Base-by-base conservation (phyloP, 176 grass and related monocot genomes). In the Pontederia paniculata region DNA sequence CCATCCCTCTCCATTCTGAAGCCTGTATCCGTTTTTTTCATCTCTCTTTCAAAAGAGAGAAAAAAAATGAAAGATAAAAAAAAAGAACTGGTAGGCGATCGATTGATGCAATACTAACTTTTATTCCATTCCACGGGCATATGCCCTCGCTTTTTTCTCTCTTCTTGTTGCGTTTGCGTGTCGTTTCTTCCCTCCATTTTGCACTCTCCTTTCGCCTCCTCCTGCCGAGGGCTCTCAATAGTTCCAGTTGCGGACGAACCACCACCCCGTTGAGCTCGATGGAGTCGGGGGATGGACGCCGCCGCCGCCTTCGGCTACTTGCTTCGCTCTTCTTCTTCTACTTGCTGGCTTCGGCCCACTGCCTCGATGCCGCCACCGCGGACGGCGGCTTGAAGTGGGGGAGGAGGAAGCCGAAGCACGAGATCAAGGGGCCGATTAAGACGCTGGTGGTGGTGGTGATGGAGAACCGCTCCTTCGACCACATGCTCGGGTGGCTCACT, bases 361-460 rank as follows among this genome's bases (percentile, higher is more conserved):
- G 52, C 19, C 52, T 55, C n/a, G 52, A 55, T 10, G 52, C 52
- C 0, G 52, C 28, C 28, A 37, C 28, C 10, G 18, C 15, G 17
- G 52, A 21, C 17, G 25, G 57, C 17, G 48, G 28, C 28, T 37
- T 37, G 28, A 37, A 37, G 28, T 37, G 45, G 46, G 16, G 58
- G 47, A 50, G 20, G 60, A 70, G 47, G 68, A 54, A 52, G 58
- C 16, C 23, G 9, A 73, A 63, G 51, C 72, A 55, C 52, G 42
- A 66, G 44, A 74, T 74, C 62, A 47, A 61, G 22, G 63, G 63
- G n/a, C 73, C 73, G 2, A 76, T 76, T 23, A 76, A 76, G 54
- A 76, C 73, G n/a, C 42, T 75, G 52, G 72, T 75, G 13, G 72
- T 75, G 17, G 31, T 75, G 42, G 62, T 75, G 52, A 75, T 76